phyloP scores from a whole-genome alignment of 2,329 filamentous ascomycete genomes.

The Hirsutella minnesotensis region DNA sequence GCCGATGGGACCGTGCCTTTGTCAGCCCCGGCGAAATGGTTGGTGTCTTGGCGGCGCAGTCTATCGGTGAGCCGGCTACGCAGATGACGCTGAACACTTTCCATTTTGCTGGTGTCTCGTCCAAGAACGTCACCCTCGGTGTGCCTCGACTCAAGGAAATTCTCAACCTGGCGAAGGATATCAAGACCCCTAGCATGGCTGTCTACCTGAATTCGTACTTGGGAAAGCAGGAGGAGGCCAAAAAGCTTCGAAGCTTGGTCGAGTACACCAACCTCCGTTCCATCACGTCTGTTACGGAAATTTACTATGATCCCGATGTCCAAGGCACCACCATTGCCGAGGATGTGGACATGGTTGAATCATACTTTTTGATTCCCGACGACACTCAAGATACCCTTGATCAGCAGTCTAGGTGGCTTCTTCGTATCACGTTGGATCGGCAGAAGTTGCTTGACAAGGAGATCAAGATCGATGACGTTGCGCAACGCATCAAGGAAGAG shows the following conservation, averaged over 20 bases:
- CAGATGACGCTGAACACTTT: conserved; percentile 99
- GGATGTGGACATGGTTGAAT: conserved; percentile 89
- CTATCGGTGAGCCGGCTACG: conserved; percentile 94
- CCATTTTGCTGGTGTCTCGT: conserved; percentile 99
- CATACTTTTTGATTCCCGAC: conserved; percentile 89
- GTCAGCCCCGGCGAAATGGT: conserved; percentile 98
- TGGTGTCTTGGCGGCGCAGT: conserved; percentile 92
- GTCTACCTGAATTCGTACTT: conserved; percentile 63
- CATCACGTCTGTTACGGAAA: conserved; percentile 84
- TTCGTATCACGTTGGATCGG: conserved; percentile 85
- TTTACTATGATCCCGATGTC: conserved; percentile 94
- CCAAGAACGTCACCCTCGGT: conserved; percentile 98
- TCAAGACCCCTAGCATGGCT: conserved; percentile 96
- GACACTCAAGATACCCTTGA: conserved; percentile 51
- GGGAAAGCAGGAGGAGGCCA: conserved; percentile 67
- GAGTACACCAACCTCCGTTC: conserved; percentile 91
- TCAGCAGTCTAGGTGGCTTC: conserved; percentile 84
- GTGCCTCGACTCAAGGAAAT: conserved; percentile 99
- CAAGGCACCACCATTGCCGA: conserved; percentile 74
- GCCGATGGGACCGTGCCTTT: conserved; percentile 71
- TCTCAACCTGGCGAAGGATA: conserved; percentile 92
- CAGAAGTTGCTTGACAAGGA: conserved; percentile 94
- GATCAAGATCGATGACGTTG: conserved; percentile 83
- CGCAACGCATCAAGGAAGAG: conserved; percentile 75
- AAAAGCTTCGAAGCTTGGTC: conserved; percentile 74